phyloP scores from a whole-genome alignment of 352 stramenopile genomes.

The Pythium myriotylum region DNA sequence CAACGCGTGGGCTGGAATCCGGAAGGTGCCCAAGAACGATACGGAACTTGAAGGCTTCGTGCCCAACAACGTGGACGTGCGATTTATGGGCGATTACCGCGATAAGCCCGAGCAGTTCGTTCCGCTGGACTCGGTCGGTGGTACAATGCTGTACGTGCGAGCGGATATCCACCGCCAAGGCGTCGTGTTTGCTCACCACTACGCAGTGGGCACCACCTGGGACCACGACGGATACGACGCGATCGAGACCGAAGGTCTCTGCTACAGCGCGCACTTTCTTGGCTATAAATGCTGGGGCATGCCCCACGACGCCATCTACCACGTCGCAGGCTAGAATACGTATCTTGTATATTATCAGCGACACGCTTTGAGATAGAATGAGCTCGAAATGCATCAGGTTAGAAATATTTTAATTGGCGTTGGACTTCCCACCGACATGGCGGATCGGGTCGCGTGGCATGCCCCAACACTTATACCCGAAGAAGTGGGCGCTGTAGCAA shows the following conservation, averaged over 20 bases:
- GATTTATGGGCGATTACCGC: slow-evolving; percentile 10
- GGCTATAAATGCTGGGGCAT: slow-evolving; percentile 54
- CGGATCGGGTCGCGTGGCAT: slow-evolving; percentile 35
- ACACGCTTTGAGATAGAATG: too few species aligned
- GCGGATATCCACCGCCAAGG: slow-evolving; percentile 51
- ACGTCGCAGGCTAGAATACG: not conserved
- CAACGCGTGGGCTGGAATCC: slow-evolving; percentile 24
- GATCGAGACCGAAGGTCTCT: slow-evolving; percentile 60
- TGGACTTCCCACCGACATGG: slow-evolving; percentile 1
- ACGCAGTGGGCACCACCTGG: slow-evolving; percentile 47
- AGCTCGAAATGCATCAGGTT: too few species aligned
- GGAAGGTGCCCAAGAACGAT: not conserved
- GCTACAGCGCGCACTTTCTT: slow-evolving; percentile 47
- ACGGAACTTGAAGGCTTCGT: not conserved
- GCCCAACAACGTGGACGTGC: not conserved
- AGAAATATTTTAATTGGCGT: not conserved
- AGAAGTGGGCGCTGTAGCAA: slow-evolving; percentile 47
- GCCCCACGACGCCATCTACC: slow-evolving; percentile 28
- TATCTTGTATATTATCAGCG: too few species aligned
- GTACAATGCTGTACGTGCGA: slow-evolving; percentile 49
- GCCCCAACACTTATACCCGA: slow-evolving; percentile 51
- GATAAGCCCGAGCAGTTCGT: slow-evolving; percentile 23
- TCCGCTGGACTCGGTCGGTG: slow-evolving; percentile 47
- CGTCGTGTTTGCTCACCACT: slow-evolving; percentile 45
- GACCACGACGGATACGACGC: slow-evolving; percentile 44